Percentiles rank a stretch among this genome's conserved stretches.
These are phyloP conservation scores for Fraxinus cuspidata DNA, from an alignment of 257 asterid species.

Conservation along the genomic window DNA sequence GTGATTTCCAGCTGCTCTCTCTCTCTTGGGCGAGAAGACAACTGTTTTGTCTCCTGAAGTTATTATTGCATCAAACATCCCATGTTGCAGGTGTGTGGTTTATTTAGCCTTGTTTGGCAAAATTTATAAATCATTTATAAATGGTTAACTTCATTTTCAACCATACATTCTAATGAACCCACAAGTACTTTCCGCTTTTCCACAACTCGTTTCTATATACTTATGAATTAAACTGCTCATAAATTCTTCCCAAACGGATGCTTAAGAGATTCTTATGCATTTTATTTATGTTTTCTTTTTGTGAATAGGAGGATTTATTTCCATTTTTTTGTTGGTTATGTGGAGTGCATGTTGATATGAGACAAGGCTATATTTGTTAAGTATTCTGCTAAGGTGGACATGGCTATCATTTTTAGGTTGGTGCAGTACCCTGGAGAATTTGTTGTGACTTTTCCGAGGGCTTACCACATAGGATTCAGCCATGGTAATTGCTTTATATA, in stretches of 20 bases:
- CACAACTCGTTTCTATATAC: too few species aligned
- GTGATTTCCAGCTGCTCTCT: conserved; percentile 76
- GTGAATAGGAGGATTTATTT: conserved; percentile 18
- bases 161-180: too few species aligned
- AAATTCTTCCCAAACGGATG: too few species aligned
- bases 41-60: conserved; percentile 89
- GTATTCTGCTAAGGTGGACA: conserved; percentile 31
- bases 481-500: conserved; percentile 71
- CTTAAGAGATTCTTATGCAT: neutral
- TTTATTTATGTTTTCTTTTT: conserved; percentile 18
- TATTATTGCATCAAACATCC: conserved; percentile 78
- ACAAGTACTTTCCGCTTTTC: too few species aligned
- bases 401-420: conserved; percentile 56
- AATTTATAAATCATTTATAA: too few species aligned
- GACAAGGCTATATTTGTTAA: conserved; percentile 1
- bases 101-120: neutral
- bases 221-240: too few species aligned
- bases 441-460: conserved; percentile 98
- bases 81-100: conserved; percentile 87
- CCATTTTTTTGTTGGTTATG: conserved; percentile 15
- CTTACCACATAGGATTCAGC: conserved; percentile 97
- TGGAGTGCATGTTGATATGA: conserved; percentile 15
- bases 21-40: conserved; percentile 92
- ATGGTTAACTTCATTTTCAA: neutral
- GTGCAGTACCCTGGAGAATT: conserved; percentile 99